phyloP scores from a whole-genome alignment of 2,329 filamentous ascomycete species.

The Fusarium falciforme region DNA sequence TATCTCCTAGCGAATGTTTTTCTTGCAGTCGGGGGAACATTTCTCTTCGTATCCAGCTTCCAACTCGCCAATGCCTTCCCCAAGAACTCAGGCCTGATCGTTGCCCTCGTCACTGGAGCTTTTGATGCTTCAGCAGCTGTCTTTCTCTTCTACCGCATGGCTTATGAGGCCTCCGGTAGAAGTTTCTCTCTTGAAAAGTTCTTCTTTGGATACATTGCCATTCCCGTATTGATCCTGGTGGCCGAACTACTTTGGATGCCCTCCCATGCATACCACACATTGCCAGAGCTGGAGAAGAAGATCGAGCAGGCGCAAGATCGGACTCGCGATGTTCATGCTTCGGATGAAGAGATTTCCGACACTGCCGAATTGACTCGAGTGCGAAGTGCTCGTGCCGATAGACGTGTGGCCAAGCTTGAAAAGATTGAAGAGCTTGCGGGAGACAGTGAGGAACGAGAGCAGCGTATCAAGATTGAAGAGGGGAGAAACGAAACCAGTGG shows the following conservation, averaged over 20 bases:
- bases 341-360: conserved; percentile 65
- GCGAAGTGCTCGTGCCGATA: conserved; percentile 56
- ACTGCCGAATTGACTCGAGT: conserved; percentile 57
- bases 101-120: conserved; percentile 81
- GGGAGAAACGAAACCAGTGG: conserved; percentile 69
- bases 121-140: conserved; percentile 85
- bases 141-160: conserved; percentile 78
- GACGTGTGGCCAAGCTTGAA: conserved; percentile 66
- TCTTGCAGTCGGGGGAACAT: conserved; percentile 80
- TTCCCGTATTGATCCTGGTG: conserved; percentile 51
- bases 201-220: conserved; percentile 53
- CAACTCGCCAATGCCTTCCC: conserved; percentile 87
- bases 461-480: conserved; percentile 66
- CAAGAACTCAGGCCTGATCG: conserved; percentile 76
- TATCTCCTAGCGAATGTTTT: conserved; percentile 79
- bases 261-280: conserved; percentile 51
- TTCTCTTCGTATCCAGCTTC: conserved; percentile 83
- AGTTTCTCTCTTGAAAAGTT: conserved; percentile 52
- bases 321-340: conserved; percentile 59
- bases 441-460: conserved; percentile 63
- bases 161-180: conserved; percentile 68
- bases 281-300: conserved; percentile 53
- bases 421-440: conserved; percentile 74
- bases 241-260: conserved; percentile 57
- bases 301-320: conserved; percentile 53